Evolutionary conservation across 169 alveolate species (phyloP), one percentile per base, ranked within the genome.

Genomic region (Cryptosporidium felis): DNA sequence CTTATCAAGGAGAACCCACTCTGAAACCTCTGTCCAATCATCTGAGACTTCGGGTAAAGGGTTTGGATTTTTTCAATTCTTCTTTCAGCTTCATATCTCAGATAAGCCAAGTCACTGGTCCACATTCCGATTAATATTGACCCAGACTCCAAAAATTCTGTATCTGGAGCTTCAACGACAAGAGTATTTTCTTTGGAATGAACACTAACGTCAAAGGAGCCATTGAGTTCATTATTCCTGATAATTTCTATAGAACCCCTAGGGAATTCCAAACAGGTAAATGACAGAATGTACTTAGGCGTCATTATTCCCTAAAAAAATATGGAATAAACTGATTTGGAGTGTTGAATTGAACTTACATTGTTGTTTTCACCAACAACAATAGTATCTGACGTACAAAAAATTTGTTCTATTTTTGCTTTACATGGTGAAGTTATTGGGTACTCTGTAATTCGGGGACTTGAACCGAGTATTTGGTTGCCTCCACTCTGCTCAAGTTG

Each of bases 261-360:
- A 16, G 81, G 85, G 9, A 36, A 49, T 30, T 74, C 60, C 44
- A 34, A 16, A 56, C 85, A 74, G 18, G 14, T 18, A 23, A 74
- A 74, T 34, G 85, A 74, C 6, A 74, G 46, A 40, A 74, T 49
- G 26, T 74, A 53, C 85, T 56, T 74, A n/a, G 85, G 85, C 5
- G 74, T 18, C 41, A 53, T 49, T 51, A 28, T 18, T 2, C 85
- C 60, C 85, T 74, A 34, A 5, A 51, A 56, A 74, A 2, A 23
- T 56, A 0, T 28, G 10, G 23, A 16, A 56, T 56, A 51, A 10
- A 0, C 8, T 56, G 8, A 56, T 56, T 8, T 56, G 10, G 30
- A 16, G 14, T 56, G 14, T 5, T 16, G 14, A 56, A 5, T 56
- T 56, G 14, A 16, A 56, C 85, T 58, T 74, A 74, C 85, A 28